Evolutionary conservation across 78 protist genomes (phyloP).

Genomic region (Dictyostelium purpureum): DNA sequence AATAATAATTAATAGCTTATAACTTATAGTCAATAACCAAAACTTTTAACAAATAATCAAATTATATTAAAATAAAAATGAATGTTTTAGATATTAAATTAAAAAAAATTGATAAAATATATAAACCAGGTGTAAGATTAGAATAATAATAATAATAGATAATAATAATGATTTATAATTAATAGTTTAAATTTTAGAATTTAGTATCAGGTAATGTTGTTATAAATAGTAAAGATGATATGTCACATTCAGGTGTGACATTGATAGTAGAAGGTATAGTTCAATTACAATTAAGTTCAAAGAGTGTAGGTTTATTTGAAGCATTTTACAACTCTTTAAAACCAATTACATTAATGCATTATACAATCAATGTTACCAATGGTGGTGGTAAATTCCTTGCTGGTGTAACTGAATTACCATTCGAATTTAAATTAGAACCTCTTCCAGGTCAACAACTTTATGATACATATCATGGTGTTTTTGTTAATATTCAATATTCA

Average conservation of each 20-base stretch:
- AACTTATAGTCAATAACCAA: no score
- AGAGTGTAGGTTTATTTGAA: slow-evolving; percentile 88
- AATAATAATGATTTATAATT: not conserved
- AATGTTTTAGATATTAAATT: slow-evolving; percentile 69
- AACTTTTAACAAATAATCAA: not conserved
- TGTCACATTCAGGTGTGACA: slow-evolving; percentile 72
- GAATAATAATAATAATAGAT: not conserved
- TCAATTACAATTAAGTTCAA: slow-evolving; percentile 83
- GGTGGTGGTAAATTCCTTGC: slow-evolving; percentile 85
- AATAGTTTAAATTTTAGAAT: slow-evolving; percentile 5
- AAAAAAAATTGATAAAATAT: slow-evolving; percentile 68
- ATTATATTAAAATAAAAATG: not conserved
- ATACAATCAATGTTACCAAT: slow-evolving; percentile 40
- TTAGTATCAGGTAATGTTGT: slow-evolving; percentile 72
- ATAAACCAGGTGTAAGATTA: slow-evolving; percentile 54
- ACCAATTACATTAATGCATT: slow-evolving; percentile 79
- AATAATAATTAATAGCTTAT: not conserved
- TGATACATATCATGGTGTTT: slow-evolving; percentile 97
- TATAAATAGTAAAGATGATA: slow-evolving; percentile 45
- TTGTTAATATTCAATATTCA: slow-evolving; percentile 83
- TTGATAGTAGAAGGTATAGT: slow-evolving; percentile 73
- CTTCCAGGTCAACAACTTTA: slow-evolving; percentile 63
- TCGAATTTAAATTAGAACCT: slow-evolving; percentile 88
- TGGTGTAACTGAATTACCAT: slow-evolving; percentile 92
- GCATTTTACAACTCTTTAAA: slow-evolving; percentile 88